These are phyloP conservation scores for Microcyclosporella mali DNA, from an alignment of 2,329 filamentous ascomycete genomes.

Conservation along the genomic window DNA sequence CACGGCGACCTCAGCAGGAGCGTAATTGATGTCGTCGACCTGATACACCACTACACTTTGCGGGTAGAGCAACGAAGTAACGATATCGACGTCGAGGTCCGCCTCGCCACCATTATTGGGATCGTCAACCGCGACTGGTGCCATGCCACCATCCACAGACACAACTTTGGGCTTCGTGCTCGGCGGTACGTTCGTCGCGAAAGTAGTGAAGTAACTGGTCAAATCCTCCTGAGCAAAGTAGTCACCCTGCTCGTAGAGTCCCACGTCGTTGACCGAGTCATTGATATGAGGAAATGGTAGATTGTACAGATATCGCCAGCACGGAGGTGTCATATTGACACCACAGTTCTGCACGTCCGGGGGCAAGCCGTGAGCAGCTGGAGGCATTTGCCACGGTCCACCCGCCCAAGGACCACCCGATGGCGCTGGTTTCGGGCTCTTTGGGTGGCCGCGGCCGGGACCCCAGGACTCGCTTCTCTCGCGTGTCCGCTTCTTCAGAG, in stretches of 20 bases:
- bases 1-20: slow-evolving; percentile 10
- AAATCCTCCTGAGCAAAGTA: slow-evolving; percentile 16
- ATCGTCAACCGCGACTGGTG: slow-evolving; percentile 31
- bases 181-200: slow-evolving; percentile 15
- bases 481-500: slow-evolving; percentile 13
- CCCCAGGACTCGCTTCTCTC: not conserved
- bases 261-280: slow-evolving; percentile 14
- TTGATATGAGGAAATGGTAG: slow-evolving; percentile 26
- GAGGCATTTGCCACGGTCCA: not conserved
- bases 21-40: slow-evolving; percentile 10
- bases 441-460: not conserved
- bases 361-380: slow-evolving; percentile 7
- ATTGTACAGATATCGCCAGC: slow-evolving; percentile 39
- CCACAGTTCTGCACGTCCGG: slow-evolving; percentile 15
- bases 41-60: slow-evolving; percentile 20
- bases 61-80: slow-evolving; percentile 16
- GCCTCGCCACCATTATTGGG: slow-evolving; percentile 12
- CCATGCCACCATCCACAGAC: slow-evolving; percentile 20
- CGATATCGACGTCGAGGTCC: slow-evolving; percentile 16
- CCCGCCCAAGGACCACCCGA: not conserved
- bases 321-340: slow-evolving; percentile 35
- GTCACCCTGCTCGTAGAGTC: slow-evolving; percentile 14
- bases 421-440: not conserved
- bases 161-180: slow-evolving; percentile 24
- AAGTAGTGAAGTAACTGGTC: slow-evolving; percentile 36